Evolutionary conservation across 2,329 filamentous ascomycete genomes (phyloP).

Genomic region (Paracoccidioides brasiliensis): DNA sequence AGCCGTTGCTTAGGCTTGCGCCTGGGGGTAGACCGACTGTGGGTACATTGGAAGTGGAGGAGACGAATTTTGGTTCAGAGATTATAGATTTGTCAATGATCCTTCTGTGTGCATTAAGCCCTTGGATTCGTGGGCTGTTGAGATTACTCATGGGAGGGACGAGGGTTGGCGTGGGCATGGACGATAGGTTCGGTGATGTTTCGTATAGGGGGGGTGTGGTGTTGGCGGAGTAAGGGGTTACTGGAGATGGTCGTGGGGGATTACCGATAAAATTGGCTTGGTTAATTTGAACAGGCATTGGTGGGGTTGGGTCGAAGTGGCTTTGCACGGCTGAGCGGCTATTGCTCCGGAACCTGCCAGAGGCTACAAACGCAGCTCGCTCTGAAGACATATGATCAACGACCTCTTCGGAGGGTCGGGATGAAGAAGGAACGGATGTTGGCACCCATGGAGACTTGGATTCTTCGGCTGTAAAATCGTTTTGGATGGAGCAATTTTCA

Average conservation of each 20-base stretch:
- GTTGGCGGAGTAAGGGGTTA: constrained; percentile 38
- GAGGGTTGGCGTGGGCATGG: constrained; percentile 18
- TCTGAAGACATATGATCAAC: constrained; percentile 20
- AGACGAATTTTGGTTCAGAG: constrained; percentile 44
- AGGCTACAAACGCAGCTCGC: constrained; percentile 27
- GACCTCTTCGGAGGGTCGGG: constrained; percentile 26
- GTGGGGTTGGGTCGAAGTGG: constrained; percentile 24
- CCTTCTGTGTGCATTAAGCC: constrained; percentile 37
- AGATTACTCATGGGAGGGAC: constrained; percentile 13
- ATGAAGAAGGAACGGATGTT: constrained; percentile 21
- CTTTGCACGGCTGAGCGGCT: constrained; percentile 24
- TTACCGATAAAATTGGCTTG: constrained; percentile 25
- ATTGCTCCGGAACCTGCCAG: constrained; percentile 27
- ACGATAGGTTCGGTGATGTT: constrained; percentile 31
- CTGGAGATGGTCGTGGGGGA: constrained; percentile 32
- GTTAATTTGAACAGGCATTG: constrained; percentile 16
- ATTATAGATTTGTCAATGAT: constrained; percentile 49
- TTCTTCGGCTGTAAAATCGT: constrained; percentile 17
- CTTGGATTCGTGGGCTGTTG: constrained; percentile 18
- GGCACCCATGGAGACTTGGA: constrained; percentile 15
- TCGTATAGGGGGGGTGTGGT: constrained; percentile 41
- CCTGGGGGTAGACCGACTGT: constrained; percentile 45
- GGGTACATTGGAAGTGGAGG: constrained; percentile 45
- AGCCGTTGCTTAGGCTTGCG: constrained; percentile 41
- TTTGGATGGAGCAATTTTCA: constrained; percentile 28